A percentile compares a stretch with the other conserved stretches of the same genome.
phyloP scores from a whole-genome alignment of 495 filamentous ascomycete species.

The Entonaema liquescens region DNA sequence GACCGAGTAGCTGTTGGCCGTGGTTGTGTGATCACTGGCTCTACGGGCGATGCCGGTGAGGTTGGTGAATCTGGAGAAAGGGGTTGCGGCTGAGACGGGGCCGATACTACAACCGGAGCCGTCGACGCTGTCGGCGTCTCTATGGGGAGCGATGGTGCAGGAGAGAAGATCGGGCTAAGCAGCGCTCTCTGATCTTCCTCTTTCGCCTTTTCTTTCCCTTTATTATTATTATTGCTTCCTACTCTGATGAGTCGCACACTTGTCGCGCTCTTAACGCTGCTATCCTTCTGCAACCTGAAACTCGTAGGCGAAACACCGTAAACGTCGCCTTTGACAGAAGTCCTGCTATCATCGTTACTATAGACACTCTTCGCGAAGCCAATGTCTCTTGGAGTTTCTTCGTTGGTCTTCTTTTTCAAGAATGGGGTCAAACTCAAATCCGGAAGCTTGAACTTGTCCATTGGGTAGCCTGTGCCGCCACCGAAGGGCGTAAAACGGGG shows the following conservation, averaged over 20 bases:
- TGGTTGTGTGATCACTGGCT: constrained; percentile 5
- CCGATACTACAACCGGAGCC: not conserved
- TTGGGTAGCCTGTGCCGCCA: constrained; percentile 28
- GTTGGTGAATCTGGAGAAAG: constrained; percentile 6
- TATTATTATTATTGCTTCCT: constrained; percentile 31
- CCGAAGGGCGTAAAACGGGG: constrained; percentile 43
- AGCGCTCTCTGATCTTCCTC: constrained; percentile 24
- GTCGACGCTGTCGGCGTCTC: not conserved
- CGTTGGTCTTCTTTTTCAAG: constrained; percentile 30
- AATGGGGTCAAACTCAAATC: constrained; percentile 31
- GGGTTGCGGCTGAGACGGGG: constrained; percentile 1
- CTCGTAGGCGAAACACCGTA: constrained; percentile 25
- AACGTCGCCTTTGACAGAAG: constrained; percentile 12
- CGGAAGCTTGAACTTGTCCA: constrained; percentile 41
- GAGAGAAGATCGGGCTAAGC: constrained; percentile 20
- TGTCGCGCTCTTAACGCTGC: constrained; percentile 37
- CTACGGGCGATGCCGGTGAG: constrained; percentile 16
- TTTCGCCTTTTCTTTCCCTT: constrained; percentile 23
- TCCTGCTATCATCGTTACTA: not conserved
- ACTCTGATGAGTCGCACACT: constrained; percentile 45
- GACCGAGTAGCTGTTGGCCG: constrained; percentile 12
- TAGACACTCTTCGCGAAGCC: constrained; percentile 31
- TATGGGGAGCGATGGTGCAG: constrained; percentile 10
- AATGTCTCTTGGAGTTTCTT: constrained; percentile 22
- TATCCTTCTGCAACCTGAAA: constrained; percentile 42